These are phyloP conservation scores for Colletotrichum somersetense DNA, from an alignment of 2,329 filamentous ascomycete species.

Conservation along the genomic window DNA sequence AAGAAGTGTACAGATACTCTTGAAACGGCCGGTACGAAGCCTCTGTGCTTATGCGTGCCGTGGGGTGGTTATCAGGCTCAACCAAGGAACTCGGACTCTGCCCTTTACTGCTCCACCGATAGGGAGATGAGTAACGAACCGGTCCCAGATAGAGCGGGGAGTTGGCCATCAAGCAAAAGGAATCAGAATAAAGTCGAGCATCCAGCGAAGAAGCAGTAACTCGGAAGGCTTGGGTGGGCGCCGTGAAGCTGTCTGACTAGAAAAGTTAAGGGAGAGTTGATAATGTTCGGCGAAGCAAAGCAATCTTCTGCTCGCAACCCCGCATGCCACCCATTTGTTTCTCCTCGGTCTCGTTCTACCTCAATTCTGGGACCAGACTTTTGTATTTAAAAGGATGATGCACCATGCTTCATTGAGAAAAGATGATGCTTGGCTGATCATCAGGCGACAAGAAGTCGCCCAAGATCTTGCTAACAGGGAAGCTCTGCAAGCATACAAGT, in stretches of 20 bases:
- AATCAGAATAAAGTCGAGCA: slow-evolving; percentile 4
- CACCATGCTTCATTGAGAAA: neutral
- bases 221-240: slow-evolving; percentile 2
- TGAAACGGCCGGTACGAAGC: neutral
- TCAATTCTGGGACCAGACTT: neutral
- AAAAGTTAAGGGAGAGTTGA: slow-evolving; percentile 2
- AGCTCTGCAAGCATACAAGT: neutral
- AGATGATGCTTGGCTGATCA: slow-evolving; percentile 14
- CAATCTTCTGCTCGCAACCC: slow-evolving; percentile 10
- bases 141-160: slow-evolving; percentile 1
- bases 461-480: slow-evolving; percentile 4
- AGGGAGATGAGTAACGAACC: slow-evolving; percentile 22
- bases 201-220: neutral
- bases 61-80: neutral
- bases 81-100: neutral
- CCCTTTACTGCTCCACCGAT: slow-evolving; percentile 7
- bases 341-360: neutral
- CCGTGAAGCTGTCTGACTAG: neutral
- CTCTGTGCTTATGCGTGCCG: neutral
- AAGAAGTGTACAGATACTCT: slow-evolving; percentile 8
- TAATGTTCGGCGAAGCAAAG: neutral
- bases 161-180: neutral
- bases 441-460: slow-evolving; percentile 1
- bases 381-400: slow-evolving; percentile 5
- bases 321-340: neutral